Base-by-base conservation (phyloP, 148 eudicot genomes). In the Nepenthes mirabilis region DNA sequence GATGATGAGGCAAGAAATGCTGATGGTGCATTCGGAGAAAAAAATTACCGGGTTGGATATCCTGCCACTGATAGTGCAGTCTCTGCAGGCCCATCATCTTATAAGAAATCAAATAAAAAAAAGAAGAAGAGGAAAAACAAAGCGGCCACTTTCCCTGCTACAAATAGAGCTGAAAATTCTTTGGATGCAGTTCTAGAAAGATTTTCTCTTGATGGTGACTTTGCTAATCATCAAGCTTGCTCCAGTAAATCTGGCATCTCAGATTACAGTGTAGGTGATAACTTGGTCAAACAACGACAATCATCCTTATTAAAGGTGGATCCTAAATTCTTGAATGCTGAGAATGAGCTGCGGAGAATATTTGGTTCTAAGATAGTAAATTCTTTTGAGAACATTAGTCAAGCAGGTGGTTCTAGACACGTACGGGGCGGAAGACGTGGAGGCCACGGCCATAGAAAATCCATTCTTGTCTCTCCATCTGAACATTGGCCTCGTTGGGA, bases 401-500 rank as follows among this genome's bases (percentile, higher is more conserved):
- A 76, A 77, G 47, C 83, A 10, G 77, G 87, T 74, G 73, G 84
- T 73, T 86, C 91, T 35, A 86, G 96, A 74, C 85, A 70, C 65
- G 58, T 62, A 23, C 89, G 80, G 34, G 83, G 85, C 14, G 99
- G 83, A 61, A 81, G 94, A 77, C 91, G 88, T n/a, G 94, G 82
- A 70, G 79, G 66, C 54, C 77, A 84, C 58, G 68, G 36, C 52
- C 86, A 82, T 63, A 80, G 82, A 54, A 93, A 76, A 71, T 80
- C 82, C 52, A 75, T 86, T 48, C 85, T 93, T 57, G 83, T 89
- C 69, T 77, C 95, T 52, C 89, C 97, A 48, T 80, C 84, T 37
- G 91, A 86, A 6, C 91, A 93, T 72, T 89, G 99, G 99, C 87
- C 87, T 6, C 91, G 87, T 23, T 93, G 99, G 99, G 97, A 89